These are phyloP conservation scores for Helichrysum umbraculigerum DNA, from an alignment of 129 eudicot species.

Conservation along the genomic window DNA sequence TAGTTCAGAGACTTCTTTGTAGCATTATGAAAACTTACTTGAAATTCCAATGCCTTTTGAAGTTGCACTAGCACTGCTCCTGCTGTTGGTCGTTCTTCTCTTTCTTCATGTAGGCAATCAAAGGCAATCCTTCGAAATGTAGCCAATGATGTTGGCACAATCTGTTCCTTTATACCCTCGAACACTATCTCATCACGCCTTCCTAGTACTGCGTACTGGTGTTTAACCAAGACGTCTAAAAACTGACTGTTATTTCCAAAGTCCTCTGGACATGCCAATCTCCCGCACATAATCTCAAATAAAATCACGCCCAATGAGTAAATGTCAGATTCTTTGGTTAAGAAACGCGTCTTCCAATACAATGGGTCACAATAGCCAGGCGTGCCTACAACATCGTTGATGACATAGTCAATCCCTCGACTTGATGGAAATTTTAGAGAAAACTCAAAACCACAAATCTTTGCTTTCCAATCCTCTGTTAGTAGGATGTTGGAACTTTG, in stretches of 20 bases:
- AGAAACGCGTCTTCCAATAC: background rate
- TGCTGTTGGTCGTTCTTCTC: background rate
- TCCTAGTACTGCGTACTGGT: background rate
- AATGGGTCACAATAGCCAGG: constrained; percentile 11
- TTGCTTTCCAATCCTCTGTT: constrained; percentile 8
- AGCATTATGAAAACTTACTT: constrained; percentile 6
- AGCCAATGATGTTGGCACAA: too few relatives aligned
- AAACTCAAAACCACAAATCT: background rate
- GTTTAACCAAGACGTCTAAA: background rate
- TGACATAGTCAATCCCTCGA: background rate
- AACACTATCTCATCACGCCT: background rate
- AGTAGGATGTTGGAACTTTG: constrained; percentile 13
- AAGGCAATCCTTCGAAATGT: too few relatives aligned
- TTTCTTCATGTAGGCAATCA: background rate
- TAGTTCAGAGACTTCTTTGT: background rate
- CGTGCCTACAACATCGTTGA: background rate
- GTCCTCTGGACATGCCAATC: background rate
- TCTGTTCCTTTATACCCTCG: background rate
- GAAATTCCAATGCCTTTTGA: constrained; percentile 18
- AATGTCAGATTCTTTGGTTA: constrained; percentile 23
- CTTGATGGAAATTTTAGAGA: background rate
- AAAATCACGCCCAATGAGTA: constrained; percentile 17
- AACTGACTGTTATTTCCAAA: background rate
- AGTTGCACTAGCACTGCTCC: background rate
- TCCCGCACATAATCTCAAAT: constrained; percentile 10